Evolutionary conservation across 1,284 basidiomycete genomes (phyloP), one percentile per base, ranked within the genome.

Genomic region (Volvariella surrecta): DNA sequence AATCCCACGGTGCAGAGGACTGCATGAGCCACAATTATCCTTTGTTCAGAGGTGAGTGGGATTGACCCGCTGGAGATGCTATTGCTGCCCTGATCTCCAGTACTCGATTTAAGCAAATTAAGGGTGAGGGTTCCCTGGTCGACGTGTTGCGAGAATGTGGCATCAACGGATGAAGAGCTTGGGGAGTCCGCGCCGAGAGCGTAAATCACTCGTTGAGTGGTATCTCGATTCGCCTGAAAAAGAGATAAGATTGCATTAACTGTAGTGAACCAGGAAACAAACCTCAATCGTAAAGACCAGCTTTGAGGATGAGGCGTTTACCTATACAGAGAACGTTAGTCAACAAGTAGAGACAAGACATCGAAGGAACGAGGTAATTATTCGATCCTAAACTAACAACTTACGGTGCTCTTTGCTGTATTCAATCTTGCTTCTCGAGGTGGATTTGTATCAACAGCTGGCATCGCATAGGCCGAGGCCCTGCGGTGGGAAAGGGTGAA

Each of bases 1-100:
- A 82, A 80, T 0, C 76, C 82, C 15, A 79, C 48, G 8, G 70
- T 67, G 13, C 73, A 67, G 32, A 77, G 56, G 31, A 70, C 55
- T 15, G 70, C 76, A 54, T 83, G 79, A 2, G 71, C 69, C 24
- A 75, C 59, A 7, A 81, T 63, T 30, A 73, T 56, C 37, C 61
- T 62, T 52, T 70, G 65, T 7, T 18, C 9, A n/a, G 17, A 24
- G 18, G 19, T 11, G 15, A 18, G 34, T 15, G 34, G 34, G 34
- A 19, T 35, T 4, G 13, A 19, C 4, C 34, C 34, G 15, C n/a
- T 15, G 15, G 7, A 7, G 34, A 4, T 35, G 34, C n/a, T 15
- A 7, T 6, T 6, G 15, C 7, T 6, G 4, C 18, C 18, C n/a
- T 4, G 8, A 35, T 35, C 15, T 6, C 15, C 18, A 8, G 34